Conservation (phyloP, 2,329 filamentous ascomycete genomes). For the Aciculosporium take region DNA sequence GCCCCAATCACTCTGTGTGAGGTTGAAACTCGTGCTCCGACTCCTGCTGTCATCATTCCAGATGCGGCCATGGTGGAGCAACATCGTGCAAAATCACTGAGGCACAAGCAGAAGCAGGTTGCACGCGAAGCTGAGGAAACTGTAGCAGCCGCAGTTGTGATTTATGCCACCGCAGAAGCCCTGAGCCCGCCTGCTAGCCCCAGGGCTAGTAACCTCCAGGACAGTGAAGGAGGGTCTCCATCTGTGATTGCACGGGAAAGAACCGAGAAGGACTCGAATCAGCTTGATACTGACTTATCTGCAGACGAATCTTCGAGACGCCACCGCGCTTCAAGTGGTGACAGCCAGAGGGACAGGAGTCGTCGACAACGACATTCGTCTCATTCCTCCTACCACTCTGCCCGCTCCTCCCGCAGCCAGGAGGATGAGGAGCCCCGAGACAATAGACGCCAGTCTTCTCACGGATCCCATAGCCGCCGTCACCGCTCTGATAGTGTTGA, state of each 20-base stretch:
- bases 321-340: constrained; percentile 19
- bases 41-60: constrained; percentile 34
- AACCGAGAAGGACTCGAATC: constrained; percentile 10
- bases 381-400: constrained; percentile 17
- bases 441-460: constrained; percentile 15
- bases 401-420: constrained; percentile 17
- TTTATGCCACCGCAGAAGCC: constrained; percentile 36
- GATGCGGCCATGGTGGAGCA: constrained; percentile 23
- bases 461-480: constrained; percentile 17
- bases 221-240: constrained; percentile 13
- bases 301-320: constrained; percentile 35
- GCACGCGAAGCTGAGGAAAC: constrained; percentile 35
- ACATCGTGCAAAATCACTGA: constrained; percentile 29
- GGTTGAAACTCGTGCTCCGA: constrained; percentile 20
- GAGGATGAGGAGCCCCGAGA: constrained; percentile 19
- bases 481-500: constrained; percentile 25
- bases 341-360: constrained; percentile 25
- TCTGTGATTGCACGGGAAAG: background rate
- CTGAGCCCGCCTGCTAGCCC: constrained; percentile 28
- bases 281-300: constrained; percentile 41
- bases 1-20: constrained; percentile 3
- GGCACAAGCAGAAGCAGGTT: constrained; percentile 30
- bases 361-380: constrained; percentile 24
- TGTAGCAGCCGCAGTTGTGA: constrained; percentile 38
- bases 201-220: constrained; percentile 8